Percentiles rank a stretch among this genome's conserved stretches.
These are phyloP conservation scores for Lathyrus aphaca DNA, from an alignment of 306 rosid genomes.

Conservation along the genomic window DNA sequence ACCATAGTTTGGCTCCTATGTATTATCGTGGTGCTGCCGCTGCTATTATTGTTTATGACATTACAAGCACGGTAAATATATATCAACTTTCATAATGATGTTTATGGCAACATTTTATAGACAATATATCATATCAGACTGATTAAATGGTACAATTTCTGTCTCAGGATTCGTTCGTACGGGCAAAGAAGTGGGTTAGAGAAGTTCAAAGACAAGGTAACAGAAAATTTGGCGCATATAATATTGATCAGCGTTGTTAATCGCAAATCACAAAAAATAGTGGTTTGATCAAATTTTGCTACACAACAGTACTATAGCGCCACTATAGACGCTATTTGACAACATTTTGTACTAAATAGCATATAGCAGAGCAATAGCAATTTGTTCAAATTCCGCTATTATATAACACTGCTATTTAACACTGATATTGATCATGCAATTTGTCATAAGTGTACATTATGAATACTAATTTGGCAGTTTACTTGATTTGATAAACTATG, in stretches of 20 bases:
- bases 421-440: background rate
- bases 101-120: background rate
- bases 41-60: constrained; percentile 78
- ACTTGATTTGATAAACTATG: constrained; percentile 20
- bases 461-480: constrained; percentile 15
- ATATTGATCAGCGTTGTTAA: background rate
- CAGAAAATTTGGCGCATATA: constrained; percentile 10
- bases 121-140: constrained; percentile 18
- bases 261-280: no score
- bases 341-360: no score
- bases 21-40: constrained; percentile 94
- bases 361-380: no score
- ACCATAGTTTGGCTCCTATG: constrained; percentile 98
- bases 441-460: background rate
- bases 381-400: no score
- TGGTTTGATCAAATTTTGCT: no score
- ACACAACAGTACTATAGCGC: no score
- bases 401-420: no score
- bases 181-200: constrained; percentile 85
- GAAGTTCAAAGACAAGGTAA: constrained; percentile 92
- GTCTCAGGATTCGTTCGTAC: constrained; percentile 67
- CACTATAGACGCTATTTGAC: no score
- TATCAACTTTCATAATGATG: background rate
- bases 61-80: constrained; percentile 59
- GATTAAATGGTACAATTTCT: constrained; percentile 36